phyloP scores from a whole-genome alignment of 2,329 filamentous ascomycete genomes.

The Pestalotiopsis sp. region DNA sequence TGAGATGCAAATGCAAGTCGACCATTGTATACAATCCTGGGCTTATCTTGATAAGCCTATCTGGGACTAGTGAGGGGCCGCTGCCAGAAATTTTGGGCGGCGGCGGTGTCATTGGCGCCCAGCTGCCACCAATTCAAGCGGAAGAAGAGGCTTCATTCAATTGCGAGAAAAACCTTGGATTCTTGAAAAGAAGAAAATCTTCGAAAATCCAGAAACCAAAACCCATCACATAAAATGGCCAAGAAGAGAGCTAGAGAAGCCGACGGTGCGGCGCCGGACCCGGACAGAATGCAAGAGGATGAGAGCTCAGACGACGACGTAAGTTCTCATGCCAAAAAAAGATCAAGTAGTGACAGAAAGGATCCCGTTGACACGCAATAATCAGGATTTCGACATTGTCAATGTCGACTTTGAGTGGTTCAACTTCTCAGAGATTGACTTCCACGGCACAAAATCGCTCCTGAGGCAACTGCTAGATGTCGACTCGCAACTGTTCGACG shows the following conservation, averaged over 20 bases:
- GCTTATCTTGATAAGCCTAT: conserved; percentile 9
- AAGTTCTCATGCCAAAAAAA: conserved; percentile 8
- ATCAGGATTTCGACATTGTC: conserved; percentile 84
- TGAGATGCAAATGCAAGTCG: no score
- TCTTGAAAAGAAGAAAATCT: not conserved
- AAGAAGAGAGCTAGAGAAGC: conserved; percentile 54
- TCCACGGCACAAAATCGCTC: conserved; percentile 90
- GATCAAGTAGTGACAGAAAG: not conserved
- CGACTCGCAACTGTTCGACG: conserved; percentile 82
- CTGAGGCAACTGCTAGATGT: conserved; percentile 90
- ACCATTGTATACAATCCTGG: not conserved
- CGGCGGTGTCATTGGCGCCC: not conserved
- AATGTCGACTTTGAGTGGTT: conserved; percentile 99
- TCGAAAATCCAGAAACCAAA: not conserved
- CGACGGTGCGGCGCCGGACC: conserved; percentile 46
- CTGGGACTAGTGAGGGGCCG: conserved; percentile 8
- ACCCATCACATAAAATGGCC: conserved; percentile 38
- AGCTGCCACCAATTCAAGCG: not conserved
- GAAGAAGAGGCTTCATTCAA: not conserved
- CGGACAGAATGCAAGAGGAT: conserved; percentile 52
- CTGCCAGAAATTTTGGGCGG: conserved; percentile 13
- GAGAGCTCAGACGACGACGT: conserved; percentile 57
- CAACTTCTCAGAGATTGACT: conserved; percentile 88
- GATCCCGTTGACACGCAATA: conserved; percentile 16
- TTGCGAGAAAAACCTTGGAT: not conserved